Evolutionary conservation across 108 stramenopile genomes (phyloP).

Genomic region (Fistulifera pelliculosa): DNA sequence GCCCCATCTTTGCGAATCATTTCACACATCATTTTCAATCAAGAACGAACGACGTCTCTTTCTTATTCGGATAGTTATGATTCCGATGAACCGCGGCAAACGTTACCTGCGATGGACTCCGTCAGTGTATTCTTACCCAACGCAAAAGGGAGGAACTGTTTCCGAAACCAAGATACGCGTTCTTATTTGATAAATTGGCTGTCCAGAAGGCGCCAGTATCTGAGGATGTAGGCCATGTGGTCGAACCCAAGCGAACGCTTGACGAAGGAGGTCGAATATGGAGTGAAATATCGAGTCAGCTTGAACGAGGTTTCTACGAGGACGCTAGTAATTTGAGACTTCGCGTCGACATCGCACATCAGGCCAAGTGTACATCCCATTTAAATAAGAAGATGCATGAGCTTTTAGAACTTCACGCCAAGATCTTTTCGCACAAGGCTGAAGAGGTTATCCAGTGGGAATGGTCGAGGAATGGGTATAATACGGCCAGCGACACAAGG

Average conservation of each 20-base stretch:
- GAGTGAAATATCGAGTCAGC: conserved; percentile 1
- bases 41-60: not conserved
- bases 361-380: conserved; percentile 4
- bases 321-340: not conserved
- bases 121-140: not conserved
- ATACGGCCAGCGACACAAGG: conserved; percentile 3
- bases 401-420: not conserved
- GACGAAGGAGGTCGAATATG: conserved; percentile 3
- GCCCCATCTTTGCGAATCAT: not conserved
- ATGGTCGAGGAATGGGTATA: not conserved
- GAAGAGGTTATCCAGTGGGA: not conserved
- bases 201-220: not conserved
- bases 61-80: too few species aligned
- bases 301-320: conserved; percentile 6
- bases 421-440: not conserved
- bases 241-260: not conserved
- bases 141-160: not conserved
- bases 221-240: not conserved
- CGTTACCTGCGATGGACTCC: not conserved
- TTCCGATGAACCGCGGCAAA: too few species aligned
- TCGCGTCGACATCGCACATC: conserved; percentile 1
- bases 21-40: not conserved
- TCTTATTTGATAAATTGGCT: not conserved
- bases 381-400: conserved; percentile 3
- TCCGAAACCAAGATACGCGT: not conserved